Evolutionary conservation across 495 filamentous ascomycete species (phyloP).

Genomic region (Hyaloscypha variabilis): DNA sequence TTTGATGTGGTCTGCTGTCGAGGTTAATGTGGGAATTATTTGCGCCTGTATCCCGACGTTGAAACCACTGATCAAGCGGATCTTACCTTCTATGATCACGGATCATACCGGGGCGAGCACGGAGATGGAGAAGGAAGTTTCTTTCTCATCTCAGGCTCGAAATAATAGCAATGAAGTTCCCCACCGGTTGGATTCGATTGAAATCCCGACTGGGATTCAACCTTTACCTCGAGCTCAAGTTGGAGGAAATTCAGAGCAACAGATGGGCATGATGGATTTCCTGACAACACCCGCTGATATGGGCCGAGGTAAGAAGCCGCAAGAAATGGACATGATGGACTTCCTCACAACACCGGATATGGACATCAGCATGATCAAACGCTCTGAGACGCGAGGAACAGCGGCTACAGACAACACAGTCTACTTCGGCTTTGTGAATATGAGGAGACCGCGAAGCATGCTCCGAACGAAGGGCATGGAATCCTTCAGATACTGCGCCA

Average conservation of each 20-base stretch:
- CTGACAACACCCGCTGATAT: conserved; percentile 49
- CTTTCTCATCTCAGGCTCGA: conserved; percentile 18
- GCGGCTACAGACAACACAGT: conserved; percentile 36
- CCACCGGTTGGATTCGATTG: conserved; percentile 11
- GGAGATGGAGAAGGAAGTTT: conserved; percentile 13
- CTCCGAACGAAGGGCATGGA: conserved; percentile 52
- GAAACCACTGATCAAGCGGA: conserved; percentile 78
- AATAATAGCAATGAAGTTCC: not conserved
- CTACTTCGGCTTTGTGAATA: conserved; percentile 83
- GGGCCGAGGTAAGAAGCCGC: not conserved
- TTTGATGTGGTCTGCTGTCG: conserved; percentile 91
- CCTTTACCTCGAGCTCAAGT: conserved; percentile 5
- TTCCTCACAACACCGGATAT: conserved; percentile 54
- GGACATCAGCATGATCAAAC: conserved; percentile 11
- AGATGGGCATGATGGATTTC: conserved; percentile 56
- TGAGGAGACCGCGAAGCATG: conserved; percentile 78
- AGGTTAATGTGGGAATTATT: conserved; percentile 87
- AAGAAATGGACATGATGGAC: conserved; percentile 53
- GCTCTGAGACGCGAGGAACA: conserved; percentile 15
- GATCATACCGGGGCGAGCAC: conserved; percentile 12
- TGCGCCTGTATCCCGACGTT: conserved; percentile 87
- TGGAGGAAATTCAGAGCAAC: conserved; percentile 8
- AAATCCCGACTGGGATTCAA: conserved; percentile 4
- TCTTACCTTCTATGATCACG: conserved; percentile 66
- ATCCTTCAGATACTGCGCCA: conserved; percentile 50